Percentiles rank a stretch among this genome's conserved stretches.
These are phyloP conservation scores for Phytopythium montanum DNA, from an alignment of 352 stramenopile species.

Conservation along the genomic window DNA sequence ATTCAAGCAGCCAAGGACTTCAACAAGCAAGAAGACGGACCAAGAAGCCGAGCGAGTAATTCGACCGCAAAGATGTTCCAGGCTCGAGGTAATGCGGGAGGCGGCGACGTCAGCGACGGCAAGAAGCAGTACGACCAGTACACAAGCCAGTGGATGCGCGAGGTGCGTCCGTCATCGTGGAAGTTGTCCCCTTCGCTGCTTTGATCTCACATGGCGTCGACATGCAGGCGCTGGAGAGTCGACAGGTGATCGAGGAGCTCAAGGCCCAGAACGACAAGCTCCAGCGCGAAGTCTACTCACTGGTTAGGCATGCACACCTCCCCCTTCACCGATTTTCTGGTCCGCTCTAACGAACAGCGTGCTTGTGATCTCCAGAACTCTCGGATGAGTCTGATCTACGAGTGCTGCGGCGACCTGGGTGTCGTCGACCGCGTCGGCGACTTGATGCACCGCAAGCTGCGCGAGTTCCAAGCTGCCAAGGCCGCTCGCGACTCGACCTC, in stretches of 20 bases:
- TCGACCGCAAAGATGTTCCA: neutral
- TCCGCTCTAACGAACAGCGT: neutral
- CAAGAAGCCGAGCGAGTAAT: neutral
- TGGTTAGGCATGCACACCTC: conserved; percentile 17
- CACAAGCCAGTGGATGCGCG: conserved; percentile 63
- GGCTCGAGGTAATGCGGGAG: neutral
- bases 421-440: conserved; percentile 49
- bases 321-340: too few relatives aligned
- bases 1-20: neutral
- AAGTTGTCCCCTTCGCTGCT: neutral
- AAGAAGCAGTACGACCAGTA: conserved; percentile 45
- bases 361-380: conserved; percentile 32
- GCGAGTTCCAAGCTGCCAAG: conserved; percentile 39
- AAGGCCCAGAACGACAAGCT: conserved; percentile 57
- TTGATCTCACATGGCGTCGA: neutral
- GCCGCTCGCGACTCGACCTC: conserved; percentile 19
- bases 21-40: neutral
- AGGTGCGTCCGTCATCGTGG: conserved; percentile 25
- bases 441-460: conserved; percentile 64
- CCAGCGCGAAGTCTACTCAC: conserved; percentile 47
- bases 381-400: conserved; percentile 55
- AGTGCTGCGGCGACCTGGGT: conserved; percentile 50
- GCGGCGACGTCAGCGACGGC: conserved; percentile 16
- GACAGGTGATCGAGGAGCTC: conserved; percentile 46
- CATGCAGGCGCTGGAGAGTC: conserved; percentile 42